phyloP scores from a whole-genome alignment of 306 rosid species.

The Hylodesmum podocarpum region DNA sequence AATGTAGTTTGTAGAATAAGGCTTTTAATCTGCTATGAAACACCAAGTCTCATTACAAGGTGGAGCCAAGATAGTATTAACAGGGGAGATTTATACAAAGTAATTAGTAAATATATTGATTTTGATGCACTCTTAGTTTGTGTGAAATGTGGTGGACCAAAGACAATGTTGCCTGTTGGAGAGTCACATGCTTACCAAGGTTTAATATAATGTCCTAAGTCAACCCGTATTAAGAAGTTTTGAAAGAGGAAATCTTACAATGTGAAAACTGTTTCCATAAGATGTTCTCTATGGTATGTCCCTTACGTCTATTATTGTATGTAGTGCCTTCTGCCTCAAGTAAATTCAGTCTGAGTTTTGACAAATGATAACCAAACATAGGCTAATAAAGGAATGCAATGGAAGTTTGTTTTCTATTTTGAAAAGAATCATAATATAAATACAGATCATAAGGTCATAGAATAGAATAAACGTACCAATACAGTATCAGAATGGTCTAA shows the following conservation, averaged over 20 bases:
- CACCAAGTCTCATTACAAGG: neutral
- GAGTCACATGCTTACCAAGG: neutral
- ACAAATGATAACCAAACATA: too few species aligned
- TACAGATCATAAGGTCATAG: too few species aligned
- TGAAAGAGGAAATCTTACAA: neutral
- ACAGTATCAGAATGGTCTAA: too few species aligned
- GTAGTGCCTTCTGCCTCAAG: too few species aligned
- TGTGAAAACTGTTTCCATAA: neutral
- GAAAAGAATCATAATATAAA: too few species aligned
- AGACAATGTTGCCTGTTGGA: neutral
- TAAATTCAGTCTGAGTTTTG: too few species aligned
- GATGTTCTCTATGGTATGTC: neutral
- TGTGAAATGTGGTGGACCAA: neutral
- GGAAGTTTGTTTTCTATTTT: too few species aligned
- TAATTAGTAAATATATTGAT: neutral
- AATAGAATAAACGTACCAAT: too few species aligned
- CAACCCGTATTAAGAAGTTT: neutral
- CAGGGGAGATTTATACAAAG: neutral
- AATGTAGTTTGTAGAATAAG: conserved; percentile 4
- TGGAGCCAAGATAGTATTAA: neutral
- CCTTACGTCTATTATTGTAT: too few species aligned
- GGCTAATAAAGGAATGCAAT: too few species aligned
- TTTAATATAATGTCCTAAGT: neutral
- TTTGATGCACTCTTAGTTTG: neutral
- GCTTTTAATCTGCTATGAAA: neutral